Conservation (phyloP, 352 stramenopile genomes). For the Pythium rishiriense region DNA sequence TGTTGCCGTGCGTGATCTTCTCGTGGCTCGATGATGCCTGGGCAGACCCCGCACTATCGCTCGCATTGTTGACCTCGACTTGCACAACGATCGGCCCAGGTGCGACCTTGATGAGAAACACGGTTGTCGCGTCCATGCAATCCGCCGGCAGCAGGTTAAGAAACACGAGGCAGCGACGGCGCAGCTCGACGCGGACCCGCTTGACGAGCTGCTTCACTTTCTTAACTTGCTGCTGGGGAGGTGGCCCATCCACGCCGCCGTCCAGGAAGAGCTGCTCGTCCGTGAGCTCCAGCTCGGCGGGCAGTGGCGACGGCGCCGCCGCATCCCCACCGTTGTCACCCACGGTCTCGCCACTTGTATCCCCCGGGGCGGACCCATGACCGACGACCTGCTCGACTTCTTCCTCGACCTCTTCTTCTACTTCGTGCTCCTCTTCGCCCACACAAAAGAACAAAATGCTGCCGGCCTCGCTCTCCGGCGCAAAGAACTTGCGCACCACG, state of each 20-base stretch:
- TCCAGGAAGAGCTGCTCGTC: conserved; percentile 79
- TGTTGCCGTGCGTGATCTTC: conserved; percentile 58
- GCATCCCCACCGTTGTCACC: neutral
- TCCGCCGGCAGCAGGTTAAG: conserved; percentile 67
- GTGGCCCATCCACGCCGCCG: conserved; percentile 14
- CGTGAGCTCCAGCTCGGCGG: conserved; percentile 34
- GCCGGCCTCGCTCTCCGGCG: conserved; percentile 47
- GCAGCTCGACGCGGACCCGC: conserved; percentile 49
- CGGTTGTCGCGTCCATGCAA: conserved; percentile 55
- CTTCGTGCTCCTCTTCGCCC: conserved; percentile 59
- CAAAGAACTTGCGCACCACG: conserved; percentile 61
- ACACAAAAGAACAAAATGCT: conserved; percentile 81
- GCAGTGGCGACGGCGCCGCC: conserved; percentile 11
- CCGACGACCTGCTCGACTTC: conserved; percentile 63
- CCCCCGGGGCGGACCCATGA: conserved; percentile 26
- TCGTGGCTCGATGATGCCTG: conserved; percentile 28
- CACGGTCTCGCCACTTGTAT: conserved; percentile 4
- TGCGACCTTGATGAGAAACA: conserved; percentile 82
- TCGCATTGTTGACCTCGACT: conserved; percentile 27
- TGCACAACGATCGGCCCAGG: conserved; percentile 50
- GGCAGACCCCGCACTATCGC: neutral
- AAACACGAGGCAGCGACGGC: conserved; percentile 60
- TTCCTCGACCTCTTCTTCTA: conserved; percentile 84
- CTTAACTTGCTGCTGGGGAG: conserved; percentile 28
- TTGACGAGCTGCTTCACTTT: conserved; percentile 53